Evolutionary conservation across 345 rosid species (phyloP).

Genomic region (Psidium friedrichsthalianum): DNA sequence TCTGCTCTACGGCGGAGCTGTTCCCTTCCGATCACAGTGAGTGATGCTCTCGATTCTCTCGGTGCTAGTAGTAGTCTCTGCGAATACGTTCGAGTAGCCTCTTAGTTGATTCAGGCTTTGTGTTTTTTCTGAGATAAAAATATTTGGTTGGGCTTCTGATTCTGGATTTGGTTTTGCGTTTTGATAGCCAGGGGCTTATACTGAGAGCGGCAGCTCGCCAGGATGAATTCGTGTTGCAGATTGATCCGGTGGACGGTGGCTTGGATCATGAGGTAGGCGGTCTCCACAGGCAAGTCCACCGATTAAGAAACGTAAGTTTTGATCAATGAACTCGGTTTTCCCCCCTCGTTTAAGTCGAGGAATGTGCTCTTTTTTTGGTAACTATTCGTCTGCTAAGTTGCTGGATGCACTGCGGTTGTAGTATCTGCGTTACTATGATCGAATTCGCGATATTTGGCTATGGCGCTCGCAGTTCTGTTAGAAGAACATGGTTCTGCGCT

Average conservation of each 20-base stretch:
- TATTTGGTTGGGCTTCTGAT: too few relatives aligned
- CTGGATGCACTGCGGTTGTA: neutral
- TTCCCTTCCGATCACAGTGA: constrained; percentile 58
- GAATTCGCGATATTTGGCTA: neutral
- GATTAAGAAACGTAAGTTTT: constrained; percentile 40
- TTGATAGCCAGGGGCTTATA: too few relatives aligned
- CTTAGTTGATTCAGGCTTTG: too few relatives aligned
- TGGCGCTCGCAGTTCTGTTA: neutral
- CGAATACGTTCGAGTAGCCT: too few relatives aligned
- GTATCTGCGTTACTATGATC: neutral
- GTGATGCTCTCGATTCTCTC: neutral
- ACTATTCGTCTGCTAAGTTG: neutral
- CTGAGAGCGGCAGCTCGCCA: neutral
- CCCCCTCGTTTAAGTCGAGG: neutral
- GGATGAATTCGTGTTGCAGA: constrained; percentile 63
- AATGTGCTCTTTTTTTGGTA: neutral
- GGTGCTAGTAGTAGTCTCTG: too few relatives aligned
- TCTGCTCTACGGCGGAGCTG: constrained; percentile 48
- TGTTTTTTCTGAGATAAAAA: too few relatives aligned
- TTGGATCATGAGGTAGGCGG: constrained; percentile 64
- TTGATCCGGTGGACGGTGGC: constrained; percentile 68
- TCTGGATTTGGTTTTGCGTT: too few relatives aligned
- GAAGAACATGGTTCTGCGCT: neutral
- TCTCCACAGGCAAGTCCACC: constrained; percentile 60
- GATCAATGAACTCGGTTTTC: neutral